These are phyloP conservation scores for Phytomonas francai DNA, from an alignment of 208 protist species.

Conservation along the genomic window DNA sequence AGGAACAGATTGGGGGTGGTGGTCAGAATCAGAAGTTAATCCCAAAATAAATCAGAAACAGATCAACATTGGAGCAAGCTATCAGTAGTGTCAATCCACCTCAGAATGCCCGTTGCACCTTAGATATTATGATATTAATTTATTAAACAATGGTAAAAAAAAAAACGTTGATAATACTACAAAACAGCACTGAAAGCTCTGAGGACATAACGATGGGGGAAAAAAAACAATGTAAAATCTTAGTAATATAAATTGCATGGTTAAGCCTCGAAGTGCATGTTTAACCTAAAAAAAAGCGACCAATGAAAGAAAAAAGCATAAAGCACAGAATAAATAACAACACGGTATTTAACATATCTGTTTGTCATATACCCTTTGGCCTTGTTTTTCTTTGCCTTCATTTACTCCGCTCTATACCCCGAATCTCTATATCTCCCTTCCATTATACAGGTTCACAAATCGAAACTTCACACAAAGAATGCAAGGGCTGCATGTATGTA, in stretches of 20 bases:
- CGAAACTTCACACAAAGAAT: neutral
- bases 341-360: neutral
- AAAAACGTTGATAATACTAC: neutral
- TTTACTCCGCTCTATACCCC: neutral
- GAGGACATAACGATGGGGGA: neutral
- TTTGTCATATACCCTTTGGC: neutral
- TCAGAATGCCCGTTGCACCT: neutral
- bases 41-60: neutral
- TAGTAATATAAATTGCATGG: neutral
- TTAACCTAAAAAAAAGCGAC: neutral
- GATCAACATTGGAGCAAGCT: neutral
- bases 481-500: too few relatives aligned
- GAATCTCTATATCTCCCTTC: neutral
- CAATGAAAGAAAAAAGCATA: neutral
- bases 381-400: neutral
- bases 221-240: constrained; percentile 1
- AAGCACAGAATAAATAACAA: neutral
- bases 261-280: neutral
- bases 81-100: neutral
- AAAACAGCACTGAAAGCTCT: neutral
- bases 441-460: neutral
- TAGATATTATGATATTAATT: constrained; percentile 14
- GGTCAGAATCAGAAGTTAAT: neutral
- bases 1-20: neutral
- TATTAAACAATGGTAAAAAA: neutral